Evolutionary conservation across 2,329 filamentous ascomycete genomes (phyloP), one percentile per base, ranked within the genome.

Genomic region (Cephalotrichum gorgonifer): DNA sequence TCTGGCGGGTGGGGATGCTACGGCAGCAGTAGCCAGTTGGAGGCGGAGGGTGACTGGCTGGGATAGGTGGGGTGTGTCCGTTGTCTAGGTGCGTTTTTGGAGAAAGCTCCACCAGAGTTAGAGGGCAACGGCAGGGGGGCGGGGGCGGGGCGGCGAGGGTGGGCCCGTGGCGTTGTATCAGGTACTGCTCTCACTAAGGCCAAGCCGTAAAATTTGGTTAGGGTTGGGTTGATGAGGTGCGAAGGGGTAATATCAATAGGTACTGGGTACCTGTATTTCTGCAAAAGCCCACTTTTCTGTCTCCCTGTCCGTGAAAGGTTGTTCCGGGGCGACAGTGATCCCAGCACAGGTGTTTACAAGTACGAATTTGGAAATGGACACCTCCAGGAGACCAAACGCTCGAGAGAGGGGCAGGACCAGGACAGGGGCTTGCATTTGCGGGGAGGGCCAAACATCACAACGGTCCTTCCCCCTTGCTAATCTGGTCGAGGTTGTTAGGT

Each of bases 21-120:
- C 23, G 44, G 44, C 44, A 47, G 23, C 44, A 38, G 44, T 47
- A 25, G 44, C 38, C 46, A 31, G 35, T 42, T 31, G 38, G 46
- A 43, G 46, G 35, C 27, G 22, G 31, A 31, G 17, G 17, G 17
- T 43, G 20, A 48, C 35, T 43, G 38, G 46, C 22, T 43, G 23
- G 31, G 6, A 12, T 22, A n/a, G 46, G 12, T 27, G 6, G 20
- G 35, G 4, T 39, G 33, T 26, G 26, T 31, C 4, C 23, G 6
- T 33, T 44, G 25, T 44, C 43, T 17, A 17, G 39, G 41, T 25
- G 23, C 41, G 41, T 14, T 43, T 43, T 17, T 26, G 4, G 14
- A 39, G 35, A 27, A 27, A 43, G 41, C 41, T 43, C 15, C 41
- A 11, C 22, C 35, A n/a, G 20, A 20, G 35, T 39, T 39, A 39